Evolutionary conservation across 2,329 filamentous ascomycete genomes (phyloP), one percentile per base, ranked within the genome.

Genomic region (Cordyceps farinosa): DNA sequence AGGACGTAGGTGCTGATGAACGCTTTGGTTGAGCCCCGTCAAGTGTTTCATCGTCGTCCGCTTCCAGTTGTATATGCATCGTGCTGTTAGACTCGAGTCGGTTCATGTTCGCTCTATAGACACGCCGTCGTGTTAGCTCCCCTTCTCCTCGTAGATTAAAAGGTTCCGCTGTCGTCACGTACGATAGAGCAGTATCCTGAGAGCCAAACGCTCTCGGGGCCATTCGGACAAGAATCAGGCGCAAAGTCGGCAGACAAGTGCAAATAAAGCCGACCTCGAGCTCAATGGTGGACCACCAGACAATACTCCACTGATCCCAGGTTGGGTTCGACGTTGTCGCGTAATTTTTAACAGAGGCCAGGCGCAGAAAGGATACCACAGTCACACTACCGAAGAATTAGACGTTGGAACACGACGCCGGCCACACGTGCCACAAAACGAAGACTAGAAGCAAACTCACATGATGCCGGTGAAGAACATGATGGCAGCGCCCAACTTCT

Each of bases 381-480:
- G 71, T 72, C 45, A 71, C 70, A 30, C 70, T 72, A 6, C 10
- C 29, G 15, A 15, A 11, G 50, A 1, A 13, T 17, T n/a, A 17
- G 0, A 30, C 4, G 5, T 29, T 22, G 29, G 45, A 65, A 3
- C 11, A 9, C 1, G 44, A 60, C 66, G 45, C 7, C 7, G 13
- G 4, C 27, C n/a, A 29, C 45, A 68, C 70, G 69, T 47, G 71
- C 22, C 22, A 15, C 10, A 40, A 40, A 40, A 40, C 38, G 15
- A 15, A 40, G 38, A 40, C 38, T 13, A 40, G 38, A 13, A 40
- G 38, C 38, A 40, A 15, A 40, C 38, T 40, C 38, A 40, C 71
- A 76, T 75, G 3, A 72, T 67, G 8, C 79, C 79, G n/a, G 80
- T 74, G 10, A 71, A 71, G 64, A 82, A 80, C 77, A 81, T 80